These are phyloP conservation scores for Seminavis robusta DNA, from an alignment of 108 stramenopile genomes.

Conservation along the genomic window DNA sequence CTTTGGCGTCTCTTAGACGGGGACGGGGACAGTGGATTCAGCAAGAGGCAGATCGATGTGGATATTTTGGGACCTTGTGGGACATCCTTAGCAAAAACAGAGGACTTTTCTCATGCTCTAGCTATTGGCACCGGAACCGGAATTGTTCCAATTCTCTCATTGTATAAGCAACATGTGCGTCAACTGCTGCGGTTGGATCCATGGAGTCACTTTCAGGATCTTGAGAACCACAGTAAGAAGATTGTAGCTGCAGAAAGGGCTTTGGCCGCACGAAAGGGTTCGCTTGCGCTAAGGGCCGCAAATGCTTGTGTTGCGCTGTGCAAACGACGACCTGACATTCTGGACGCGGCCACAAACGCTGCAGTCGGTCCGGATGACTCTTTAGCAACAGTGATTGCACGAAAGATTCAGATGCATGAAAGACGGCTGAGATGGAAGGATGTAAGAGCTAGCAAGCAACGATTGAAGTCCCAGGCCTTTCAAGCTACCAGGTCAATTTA, in stretches of 20 bases:
- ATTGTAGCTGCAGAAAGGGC: conserved; percentile 9
- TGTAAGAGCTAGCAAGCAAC: too few species aligned
- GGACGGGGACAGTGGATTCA: too few species aligned
- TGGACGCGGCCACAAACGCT: too few species aligned
- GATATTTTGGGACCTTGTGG: conserved; percentile 50
- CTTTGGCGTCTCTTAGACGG: too few species aligned
- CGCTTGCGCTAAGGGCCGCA: neutral
- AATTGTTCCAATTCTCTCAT: conserved; percentile 36
- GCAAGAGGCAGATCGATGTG: too few species aligned
- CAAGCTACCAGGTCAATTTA: conserved; percentile 18
- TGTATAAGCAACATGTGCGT: conserved; percentile 35
- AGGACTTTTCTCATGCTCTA: conserved; percentile 26
- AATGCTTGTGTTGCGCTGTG: too few species aligned
- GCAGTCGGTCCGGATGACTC: too few species aligned
- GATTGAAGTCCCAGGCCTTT: conserved; percentile 3
- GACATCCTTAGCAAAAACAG: conserved; percentile 21
- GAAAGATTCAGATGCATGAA: too few species aligned
- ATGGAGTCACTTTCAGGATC: conserved; percentile 12
- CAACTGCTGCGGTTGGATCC: conserved; percentile 18
- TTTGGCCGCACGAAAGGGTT: conserved; percentile 14
- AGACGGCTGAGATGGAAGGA: too few species aligned
- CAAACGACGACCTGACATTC: too few species aligned
- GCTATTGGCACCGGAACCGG: conserved; percentile 42
- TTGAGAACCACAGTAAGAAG: conserved; percentile 5
- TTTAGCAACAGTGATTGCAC: too few species aligned